A percentile compares a stretch with the other conserved stretches of the same genome.
Conservation (phyloP, 352 stramenopile species). For the Proteromonas lacertae region DNA sequence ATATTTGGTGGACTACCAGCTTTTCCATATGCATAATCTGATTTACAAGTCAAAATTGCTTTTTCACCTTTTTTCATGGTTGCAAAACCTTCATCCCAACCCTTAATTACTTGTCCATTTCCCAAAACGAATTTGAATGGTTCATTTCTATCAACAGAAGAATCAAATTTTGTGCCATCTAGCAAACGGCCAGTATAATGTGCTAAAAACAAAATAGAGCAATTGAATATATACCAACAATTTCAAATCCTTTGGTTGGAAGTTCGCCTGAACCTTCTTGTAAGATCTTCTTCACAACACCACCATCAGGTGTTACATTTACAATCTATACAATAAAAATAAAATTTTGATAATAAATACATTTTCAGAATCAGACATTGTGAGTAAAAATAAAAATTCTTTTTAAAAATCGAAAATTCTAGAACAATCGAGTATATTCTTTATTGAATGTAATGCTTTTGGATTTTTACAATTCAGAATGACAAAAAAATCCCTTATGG, state of each 20-base stretch:
- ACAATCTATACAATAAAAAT: constrained; percentile 3
- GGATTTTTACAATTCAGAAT: no score
- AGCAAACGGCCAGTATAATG: constrained; percentile 75
- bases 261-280: constrained; percentile 36
- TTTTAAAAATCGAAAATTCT: background rate
- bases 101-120: constrained; percentile 24
- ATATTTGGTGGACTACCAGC: constrained; percentile 11
- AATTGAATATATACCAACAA: constrained; percentile 18
- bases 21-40: constrained; percentile 21
- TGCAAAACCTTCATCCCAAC: constrained; percentile 18
- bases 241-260: constrained; percentile 29
- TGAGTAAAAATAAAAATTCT: background rate
- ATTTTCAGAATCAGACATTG: background rate
- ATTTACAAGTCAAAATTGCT: constrained; percentile 14
- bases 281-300: constrained; percentile 55
- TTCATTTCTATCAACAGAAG: constrained; percentile 10
- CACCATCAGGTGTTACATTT: constrained; percentile 40
- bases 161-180: constrained; percentile 65
- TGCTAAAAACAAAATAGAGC: no score
- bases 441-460: background rate
- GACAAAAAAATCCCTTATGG: no score
- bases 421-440: background rate
- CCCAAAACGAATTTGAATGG: constrained; percentile 25
- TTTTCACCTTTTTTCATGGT: constrained; percentile 21
- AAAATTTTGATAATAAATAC: background rate